These are phyloP conservation scores for Simplicillium sp. DNA, from an alignment of 2,329 filamentous ascomycete genomes.

Conservation along the genomic window DNA sequence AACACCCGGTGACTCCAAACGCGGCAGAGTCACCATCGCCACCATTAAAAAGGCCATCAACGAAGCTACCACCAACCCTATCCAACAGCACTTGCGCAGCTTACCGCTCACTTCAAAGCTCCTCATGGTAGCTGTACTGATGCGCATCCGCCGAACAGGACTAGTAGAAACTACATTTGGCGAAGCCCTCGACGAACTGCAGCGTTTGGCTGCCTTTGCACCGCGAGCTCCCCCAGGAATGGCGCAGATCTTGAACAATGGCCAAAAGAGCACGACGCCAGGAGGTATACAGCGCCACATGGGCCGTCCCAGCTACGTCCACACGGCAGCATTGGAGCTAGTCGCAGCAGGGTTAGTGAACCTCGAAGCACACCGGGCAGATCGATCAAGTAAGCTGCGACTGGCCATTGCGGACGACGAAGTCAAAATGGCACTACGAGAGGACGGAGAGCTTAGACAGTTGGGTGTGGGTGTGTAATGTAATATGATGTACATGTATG, in stretches of 20 bases:
- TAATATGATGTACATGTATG: conserved; percentile 17
- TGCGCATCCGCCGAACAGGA: conserved; percentile 72
- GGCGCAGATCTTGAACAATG: conserved; percentile 22
- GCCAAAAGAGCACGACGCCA: conserved; percentile 16
- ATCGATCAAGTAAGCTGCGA: conserved; percentile 79
- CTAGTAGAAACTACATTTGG: conserved; percentile 80
- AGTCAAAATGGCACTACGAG: conserved; percentile 75
- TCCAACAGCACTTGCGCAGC: conserved; percentile 79
- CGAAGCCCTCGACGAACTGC: conserved; percentile 75
- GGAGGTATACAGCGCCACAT: conserved; percentile 17
- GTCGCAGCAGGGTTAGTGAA: conserved; percentile 82
- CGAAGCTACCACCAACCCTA: conserved; percentile 85
- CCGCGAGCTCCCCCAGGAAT: conserved; percentile 25
- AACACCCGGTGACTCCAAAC: conserved; percentile 17
- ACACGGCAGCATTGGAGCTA: conserved; percentile 69
- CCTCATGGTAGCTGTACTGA: conserved; percentile 72
- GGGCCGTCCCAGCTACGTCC: conserved; percentile 35
- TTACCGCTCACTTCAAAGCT: conserved; percentile 78
- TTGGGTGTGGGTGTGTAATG: conserved; percentile 50
- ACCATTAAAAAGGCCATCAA: conserved; percentile 92
- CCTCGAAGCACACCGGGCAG: conserved; percentile 69
- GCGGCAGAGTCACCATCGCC: conserved; percentile 70
- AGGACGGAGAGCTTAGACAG: conserved; percentile 78
- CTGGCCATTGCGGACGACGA: conserved; percentile 86
- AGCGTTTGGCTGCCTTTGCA: conserved; percentile 23